phyloP scores from a whole-genome alignment of 805 yeast species.

The Candida fluviatilis region DNA sequence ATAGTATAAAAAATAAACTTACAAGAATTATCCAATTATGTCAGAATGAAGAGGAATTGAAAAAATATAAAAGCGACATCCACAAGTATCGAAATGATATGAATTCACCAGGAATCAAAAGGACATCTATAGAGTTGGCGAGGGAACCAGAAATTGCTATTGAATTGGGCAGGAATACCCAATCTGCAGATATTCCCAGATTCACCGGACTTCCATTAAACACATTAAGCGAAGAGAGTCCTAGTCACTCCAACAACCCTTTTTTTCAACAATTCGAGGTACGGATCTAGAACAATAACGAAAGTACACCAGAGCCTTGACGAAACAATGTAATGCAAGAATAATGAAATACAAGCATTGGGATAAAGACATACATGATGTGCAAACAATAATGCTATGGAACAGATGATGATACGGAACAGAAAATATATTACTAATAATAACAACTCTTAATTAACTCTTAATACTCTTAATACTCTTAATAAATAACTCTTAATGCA shows the following conservation, averaged over 20 bases:
- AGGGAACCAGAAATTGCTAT: not conserved
- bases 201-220: not conserved
- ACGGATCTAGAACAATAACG: not conserved
- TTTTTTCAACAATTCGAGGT: not conserved
- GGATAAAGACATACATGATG: too few species aligned
- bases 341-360: too few species aligned
- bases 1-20: slow-evolving; percentile 36
- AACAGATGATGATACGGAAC: too few species aligned
- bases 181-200: not conserved
- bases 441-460: too few species aligned
- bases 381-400: too few species aligned
- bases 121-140: slow-evolving; percentile 9
- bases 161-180: not conserved
- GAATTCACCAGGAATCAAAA: slow-evolving; percentile 34
- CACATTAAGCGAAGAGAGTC: not conserved
- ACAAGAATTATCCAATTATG: slow-evolving; percentile 25
- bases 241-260: not conserved
- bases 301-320: too few species aligned
- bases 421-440: too few species aligned
- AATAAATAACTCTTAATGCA: too few species aligned
- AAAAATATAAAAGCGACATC: slow-evolving; percentile 38
- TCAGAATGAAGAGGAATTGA: slow-evolving; percentile 30
- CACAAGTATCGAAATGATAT: slow-evolving; percentile 38
- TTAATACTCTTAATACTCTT: too few species aligned
- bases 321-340: too few species aligned